Evolutionary conservation across 495 filamentous ascomycete genomes (phyloP), one percentile per base, ranked within the genome.

Genomic region (Chaetomium cochliodes): DNA sequence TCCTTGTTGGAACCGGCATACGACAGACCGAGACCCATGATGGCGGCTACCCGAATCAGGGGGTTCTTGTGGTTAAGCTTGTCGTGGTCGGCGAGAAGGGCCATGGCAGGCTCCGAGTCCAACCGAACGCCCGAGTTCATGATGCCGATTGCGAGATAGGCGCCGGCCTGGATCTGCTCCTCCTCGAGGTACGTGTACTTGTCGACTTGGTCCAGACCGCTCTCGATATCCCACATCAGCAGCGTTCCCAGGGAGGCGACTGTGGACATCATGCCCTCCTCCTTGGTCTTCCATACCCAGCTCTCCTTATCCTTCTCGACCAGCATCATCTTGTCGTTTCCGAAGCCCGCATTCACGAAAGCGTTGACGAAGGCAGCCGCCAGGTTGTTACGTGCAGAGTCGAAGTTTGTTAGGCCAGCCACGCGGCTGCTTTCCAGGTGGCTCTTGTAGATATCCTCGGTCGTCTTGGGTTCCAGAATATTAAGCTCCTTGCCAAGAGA

Each of bases 221-320:
- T 84, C 65, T 96, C 92, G 61, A 96, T 87, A 72, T 98, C 96
- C 87, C 94, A 93, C 70, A 92, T 86, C 60, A 94, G 78, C 26
- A 99, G 80, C 75, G 93, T 91, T 63, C 94, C 94, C 62, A 96
- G 76, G 3, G 94, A 98, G 9, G 94, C 94, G 18, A 93, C 90
- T 5, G 93, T 97, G 22, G 93, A 97, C 77, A 96, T 84, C 93
- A 96, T 96, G 67, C 93, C 93, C 67, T 97, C 93, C 42, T 97
- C 93, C 77, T 98, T 98, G 13, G 96, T 98, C 80, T 98, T 99
- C 90, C 92, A 98, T 3, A 98, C 90, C 96, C 96, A 99, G 65
- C 88, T 89, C 44, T 88, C 87, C 79, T 94, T 92, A 65, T 92
- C 87, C 54, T 85, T 81, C 8, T 86, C 87, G 30, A 90, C 88